Percentiles rank a stretch among this genome's conserved stretches.
These are phyloP conservation scores for Fusarium burgessii DNA, from an alignment of 2,329 filamentous ascomycete species.

Conservation along the genomic window DNA sequence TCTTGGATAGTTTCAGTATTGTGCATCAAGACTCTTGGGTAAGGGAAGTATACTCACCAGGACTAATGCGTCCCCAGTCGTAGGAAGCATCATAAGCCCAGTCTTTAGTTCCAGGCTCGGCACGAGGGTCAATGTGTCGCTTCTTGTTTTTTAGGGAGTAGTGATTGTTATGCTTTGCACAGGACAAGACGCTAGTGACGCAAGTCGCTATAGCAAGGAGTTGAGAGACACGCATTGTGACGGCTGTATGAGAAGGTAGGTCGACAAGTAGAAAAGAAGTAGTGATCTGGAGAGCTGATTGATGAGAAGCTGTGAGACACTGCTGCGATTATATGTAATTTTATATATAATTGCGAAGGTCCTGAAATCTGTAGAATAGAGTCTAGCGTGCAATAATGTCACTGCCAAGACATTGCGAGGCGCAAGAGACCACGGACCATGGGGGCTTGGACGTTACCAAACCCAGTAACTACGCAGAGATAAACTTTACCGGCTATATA, in stretches of 20 bases:
- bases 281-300: background rate
- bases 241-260: too few species aligned
- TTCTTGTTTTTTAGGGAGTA: conserved; percentile 27
- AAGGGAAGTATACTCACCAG: background rate
- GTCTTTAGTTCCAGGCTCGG: background rate
- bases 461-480: background rate
- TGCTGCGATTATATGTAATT: background rate
- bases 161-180: conserved; percentile 29
- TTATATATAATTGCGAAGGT: conserved; percentile 4
- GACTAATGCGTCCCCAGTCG: conserved; percentile 35
- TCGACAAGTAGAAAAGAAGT: background rate
- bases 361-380: background rate
- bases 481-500: background rate
- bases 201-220: background rate
- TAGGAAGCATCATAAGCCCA: conserved; percentile 39
- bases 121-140: conserved; percentile 24
- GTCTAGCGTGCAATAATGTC: conserved; percentile 12
- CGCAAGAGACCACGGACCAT: background rate
- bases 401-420: conserved; percentile 18
- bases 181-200: conserved; percentile 1
- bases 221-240: conserved; percentile 14
- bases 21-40: accelerated
- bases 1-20: background rate
- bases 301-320: background rate
- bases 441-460: background rate